These are phyloP conservation scores for Lyophyllum shimeji DNA, from an alignment of 768 basidiomycete genomes.

Conservation along the genomic window DNA sequence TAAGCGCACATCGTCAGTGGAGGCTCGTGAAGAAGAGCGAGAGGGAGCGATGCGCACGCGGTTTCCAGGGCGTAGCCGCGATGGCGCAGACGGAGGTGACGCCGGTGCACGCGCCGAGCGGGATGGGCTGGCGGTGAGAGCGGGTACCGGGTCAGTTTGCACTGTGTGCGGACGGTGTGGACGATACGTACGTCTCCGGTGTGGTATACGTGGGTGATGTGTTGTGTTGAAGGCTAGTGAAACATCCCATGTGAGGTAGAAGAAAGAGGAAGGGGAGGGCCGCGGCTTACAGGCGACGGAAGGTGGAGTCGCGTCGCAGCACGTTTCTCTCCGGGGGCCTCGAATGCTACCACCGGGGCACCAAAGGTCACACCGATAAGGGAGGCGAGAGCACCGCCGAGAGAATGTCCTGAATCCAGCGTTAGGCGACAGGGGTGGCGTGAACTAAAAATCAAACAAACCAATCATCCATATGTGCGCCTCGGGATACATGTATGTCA, in stretches of 20 bases:
- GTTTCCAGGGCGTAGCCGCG: conserved; percentile 84
- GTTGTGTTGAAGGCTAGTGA: conserved; percentile 64
- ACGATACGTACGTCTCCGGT: conserved; percentile 67
- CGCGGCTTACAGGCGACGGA: conserved; percentile 68
- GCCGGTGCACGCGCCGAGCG: conserved; percentile 83
- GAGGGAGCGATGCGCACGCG: conserved; percentile 29
- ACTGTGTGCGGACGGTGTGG: not conserved
- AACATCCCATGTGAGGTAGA: not conserved
- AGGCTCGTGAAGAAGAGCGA: not conserved
- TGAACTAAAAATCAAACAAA: conserved; percentile 14
- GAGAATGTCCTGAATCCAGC: conserved; percentile 52
- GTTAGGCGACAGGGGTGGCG: not conserved
- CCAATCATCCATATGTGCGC: conserved; percentile 88
- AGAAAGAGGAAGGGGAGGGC: not conserved
- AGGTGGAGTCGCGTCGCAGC: conserved; percentile 82
- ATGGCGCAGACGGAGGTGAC: conserved; percentile 50
- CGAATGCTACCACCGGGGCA: conserved; percentile 88
- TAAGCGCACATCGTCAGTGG: no score
- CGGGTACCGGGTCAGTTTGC: not conserved
- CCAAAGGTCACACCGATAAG: conserved; percentile 90
- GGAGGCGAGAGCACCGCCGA: conserved; percentile 85
- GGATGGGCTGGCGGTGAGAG: conserved; percentile 61
- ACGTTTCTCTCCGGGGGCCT: conserved; percentile 73
- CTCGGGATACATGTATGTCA: conserved; percentile 87
- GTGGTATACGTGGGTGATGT: conserved; percentile 87